Conservation (phyloP, 305 asterid species). For the Fraxinus latifolia region DNA sequence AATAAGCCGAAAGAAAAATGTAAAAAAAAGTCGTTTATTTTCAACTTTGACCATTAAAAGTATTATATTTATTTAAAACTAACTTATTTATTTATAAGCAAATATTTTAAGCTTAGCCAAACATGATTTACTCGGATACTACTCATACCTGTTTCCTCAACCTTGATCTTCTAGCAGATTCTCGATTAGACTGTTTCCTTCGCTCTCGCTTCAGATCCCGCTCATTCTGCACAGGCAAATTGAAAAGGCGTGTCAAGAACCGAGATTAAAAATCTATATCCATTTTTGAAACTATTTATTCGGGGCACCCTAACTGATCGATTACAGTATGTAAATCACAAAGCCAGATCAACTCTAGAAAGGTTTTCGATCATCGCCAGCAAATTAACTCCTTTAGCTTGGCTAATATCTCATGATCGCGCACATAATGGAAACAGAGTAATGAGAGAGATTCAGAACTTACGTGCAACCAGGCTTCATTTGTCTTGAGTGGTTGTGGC, state of each 20-base stretch:
- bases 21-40: background rate
- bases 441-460: conserved; percentile 5
- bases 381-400: background rate
- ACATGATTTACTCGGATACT: background rate
- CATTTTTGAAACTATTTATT: background rate
- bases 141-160: conserved; percentile 80
- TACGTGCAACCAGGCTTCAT: conserved; percentile 69
- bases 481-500: conserved; percentile 40
- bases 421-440: background rate
- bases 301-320: background rate
- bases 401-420: background rate
- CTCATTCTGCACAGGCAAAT: conserved; percentile 50
- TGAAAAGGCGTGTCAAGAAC: background rate
- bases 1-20: background rate
- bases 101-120: background rate
- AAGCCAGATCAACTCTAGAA: background rate
- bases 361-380: background rate
- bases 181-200: conserved; percentile 96
- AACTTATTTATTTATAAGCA: background rate
- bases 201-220: conserved; percentile 84
- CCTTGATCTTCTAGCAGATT: conserved; percentile 96
- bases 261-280: background rate
- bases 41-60: background rate
- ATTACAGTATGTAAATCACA: background rate
- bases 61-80: background rate